phyloP scores from a whole-genome alignment of 1,139 yeast species.

The Protomyces gravidus region DNA sequence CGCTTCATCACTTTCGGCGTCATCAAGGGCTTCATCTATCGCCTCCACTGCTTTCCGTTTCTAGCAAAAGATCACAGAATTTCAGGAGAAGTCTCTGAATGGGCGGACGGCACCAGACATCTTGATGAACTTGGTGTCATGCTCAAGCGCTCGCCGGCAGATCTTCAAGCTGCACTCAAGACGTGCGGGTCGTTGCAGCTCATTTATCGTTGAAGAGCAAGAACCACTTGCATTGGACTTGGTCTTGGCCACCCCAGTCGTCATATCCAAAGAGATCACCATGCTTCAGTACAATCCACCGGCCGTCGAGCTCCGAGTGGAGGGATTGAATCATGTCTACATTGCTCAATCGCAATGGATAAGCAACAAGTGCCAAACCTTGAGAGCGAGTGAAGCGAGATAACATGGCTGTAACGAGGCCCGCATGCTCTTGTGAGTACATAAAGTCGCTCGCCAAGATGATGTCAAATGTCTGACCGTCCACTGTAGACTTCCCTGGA shows the following conservation, averaged over 20 bases:
- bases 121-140: slow-evolving; percentile 73
- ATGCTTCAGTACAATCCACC: neutral
- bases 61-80: slow-evolving; percentile 43
- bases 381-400: neutral
- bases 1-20: slow-evolving; percentile 84
- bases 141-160: slow-evolving; percentile 53
- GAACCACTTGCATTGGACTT: neutral
- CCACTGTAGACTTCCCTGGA: slow-evolving; percentile 1
- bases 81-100: slow-evolving; percentile 45
- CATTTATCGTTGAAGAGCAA: slow-evolving; percentile 29
- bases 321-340: slow-evolving; percentile 9
- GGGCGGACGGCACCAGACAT: slow-evolving; percentile 57
- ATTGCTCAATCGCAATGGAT: slow-evolving; percentile 18
- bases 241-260: slow-evolving; percentile 24
- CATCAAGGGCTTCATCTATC: slow-evolving; percentile 70
- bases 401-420: slow-evolving; percentile 17
- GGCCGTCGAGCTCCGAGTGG: neutral
- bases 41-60: slow-evolving; percentile 75
- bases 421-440: slow-evolving; percentile 15
- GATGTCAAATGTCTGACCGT: neutral
- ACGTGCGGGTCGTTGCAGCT: slow-evolving; percentile 31
- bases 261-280: slow-evolving; percentile 16
- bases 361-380: slow-evolving; percentile 5
- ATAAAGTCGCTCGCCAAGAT: slow-evolving; percentile 23
- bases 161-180: slow-evolving; percentile 41